These are phyloP conservation scores for Fusarium xylarioides DNA, from an alignment of 2,329 filamentous ascomycete genomes.

Conservation along the genomic window DNA sequence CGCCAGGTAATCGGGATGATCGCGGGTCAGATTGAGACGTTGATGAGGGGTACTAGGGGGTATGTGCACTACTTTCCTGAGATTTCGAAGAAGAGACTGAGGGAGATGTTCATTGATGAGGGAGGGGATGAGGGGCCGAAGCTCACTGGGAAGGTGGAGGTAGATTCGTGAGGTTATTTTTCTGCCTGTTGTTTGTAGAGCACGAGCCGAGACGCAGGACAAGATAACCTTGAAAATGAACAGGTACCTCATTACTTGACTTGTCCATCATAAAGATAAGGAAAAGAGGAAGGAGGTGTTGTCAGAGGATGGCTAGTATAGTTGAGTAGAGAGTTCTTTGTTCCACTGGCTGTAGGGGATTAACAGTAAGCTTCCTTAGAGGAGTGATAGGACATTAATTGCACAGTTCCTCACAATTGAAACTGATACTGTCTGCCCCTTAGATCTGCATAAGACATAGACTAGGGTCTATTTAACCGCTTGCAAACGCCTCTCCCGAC, in stretches of 20 bases:
- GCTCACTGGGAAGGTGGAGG: background rate
- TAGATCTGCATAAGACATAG: background rate
- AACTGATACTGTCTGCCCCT: background rate
- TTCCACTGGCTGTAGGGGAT: fast-evolving
- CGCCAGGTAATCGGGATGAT: background rate
- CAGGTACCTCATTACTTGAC: fast-evolving
- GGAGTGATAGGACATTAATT: fast-evolving
- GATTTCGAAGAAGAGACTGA: background rate
- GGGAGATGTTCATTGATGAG: background rate
- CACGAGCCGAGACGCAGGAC: background rate
- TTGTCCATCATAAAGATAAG: no score
- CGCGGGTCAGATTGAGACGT: background rate
- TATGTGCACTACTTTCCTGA: background rate
- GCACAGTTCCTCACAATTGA: fast-evolving
- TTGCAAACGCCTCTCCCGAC: background rate
- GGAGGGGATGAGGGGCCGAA: background rate
- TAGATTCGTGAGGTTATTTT: background rate
- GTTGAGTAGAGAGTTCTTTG: fast-evolving
- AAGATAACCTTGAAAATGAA: fast-evolving
- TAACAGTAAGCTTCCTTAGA: fast-evolving
- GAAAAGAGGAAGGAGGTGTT: no score
- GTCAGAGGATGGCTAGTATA: fast-evolving
- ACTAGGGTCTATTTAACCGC: background rate
- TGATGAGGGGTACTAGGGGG: background rate
- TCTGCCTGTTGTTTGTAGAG: no score